phyloP scores from a whole-genome alignment of 768 basidiomycete genomes.

The Ramaria rubella region DNA sequence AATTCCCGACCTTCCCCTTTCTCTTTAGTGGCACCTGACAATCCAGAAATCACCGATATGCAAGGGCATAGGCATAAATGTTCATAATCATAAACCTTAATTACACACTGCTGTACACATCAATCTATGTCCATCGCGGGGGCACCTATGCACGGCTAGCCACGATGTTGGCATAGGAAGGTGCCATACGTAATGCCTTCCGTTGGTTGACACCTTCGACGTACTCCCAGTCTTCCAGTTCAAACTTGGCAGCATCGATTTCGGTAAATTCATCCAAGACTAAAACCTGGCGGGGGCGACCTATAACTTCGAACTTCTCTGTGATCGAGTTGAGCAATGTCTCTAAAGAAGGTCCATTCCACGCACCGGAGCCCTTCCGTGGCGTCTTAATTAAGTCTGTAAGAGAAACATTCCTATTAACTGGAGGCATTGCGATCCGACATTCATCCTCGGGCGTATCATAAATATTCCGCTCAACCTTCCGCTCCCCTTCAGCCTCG shows the following conservation, averaged over 20 bases:
- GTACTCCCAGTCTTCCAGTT: constrained; percentile 9
- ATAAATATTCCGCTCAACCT: neutral
- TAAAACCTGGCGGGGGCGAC: constrained; percentile 9
- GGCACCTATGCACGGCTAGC: neutral
- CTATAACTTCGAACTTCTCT: constrained; percentile 7
- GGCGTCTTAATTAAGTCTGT: constrained; percentile 3
- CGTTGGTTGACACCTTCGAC: neutral
- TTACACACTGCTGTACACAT: too few relatives aligned
- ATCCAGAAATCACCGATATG: too few relatives aligned
- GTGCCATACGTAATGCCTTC: neutral
- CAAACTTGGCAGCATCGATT: constrained; percentile 3
- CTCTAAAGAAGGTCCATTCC: neutral
- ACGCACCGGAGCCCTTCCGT: neutral
- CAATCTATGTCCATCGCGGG: too few relatives aligned
- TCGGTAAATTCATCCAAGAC: constrained; percentile 9
- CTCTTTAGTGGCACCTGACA: too few relatives aligned
- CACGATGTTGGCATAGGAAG: constrained; percentile 7
- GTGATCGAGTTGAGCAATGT: neutral
- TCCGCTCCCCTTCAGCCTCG: neutral
- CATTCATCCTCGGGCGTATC: neutral
- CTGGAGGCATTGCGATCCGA: neutral
- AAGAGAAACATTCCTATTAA: neutral
- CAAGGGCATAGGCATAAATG: too few relatives aligned
- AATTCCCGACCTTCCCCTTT: too few relatives aligned
- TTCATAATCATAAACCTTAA: too few relatives aligned